Base-by-base conservation (phyloP, 495 filamentous ascomycete genomes). In the Sporormia fimetaria region DNA sequence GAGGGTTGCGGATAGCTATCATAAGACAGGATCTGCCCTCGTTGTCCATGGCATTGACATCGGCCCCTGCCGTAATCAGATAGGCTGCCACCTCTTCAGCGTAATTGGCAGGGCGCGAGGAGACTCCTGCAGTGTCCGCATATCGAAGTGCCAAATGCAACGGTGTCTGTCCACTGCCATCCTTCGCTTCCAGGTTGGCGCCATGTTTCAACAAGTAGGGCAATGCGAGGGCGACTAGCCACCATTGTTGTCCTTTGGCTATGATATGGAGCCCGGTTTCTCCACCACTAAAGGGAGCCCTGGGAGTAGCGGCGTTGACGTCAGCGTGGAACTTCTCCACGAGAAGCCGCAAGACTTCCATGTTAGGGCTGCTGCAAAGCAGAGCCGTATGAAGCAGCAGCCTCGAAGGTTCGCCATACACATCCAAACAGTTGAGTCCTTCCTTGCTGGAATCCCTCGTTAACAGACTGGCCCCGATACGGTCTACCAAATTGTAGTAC, bases 131-230 rank as follows among this genome's bases (percentile, higher is more conserved):
- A n/a, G n/a, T n/a, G n/a, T n/a, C n/a, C n/a, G n/a, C n/a, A n/a
- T n/a, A n/a, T n/a, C n/a, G n/a, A n/a, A 67, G 52, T 1, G 67
- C 66, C n/a, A 52, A 33, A 22, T 61, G 58, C 11, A 73, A 28
- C 1, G 67, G 61, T 17, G 67, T 70, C 17, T 57, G 36, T 1
- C 65, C 67, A 1, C 53, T 21, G 2, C 41, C 33, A 35, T 68
- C 55, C 3, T 54, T 54, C 8, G 55, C 29, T 3, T 64, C 56
- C n/a, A 59, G 47, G 33, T 68, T 54, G 6, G 65, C 63, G n/a
- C 61, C 61, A 1, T 57, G 50, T n/a, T 61, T 22, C 2, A 70
- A 8, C 0, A 70, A 51, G 30, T 68, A 72, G 6, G 52, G 56
- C 9, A 72, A 54, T 17, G 63, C 65, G 16, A 57, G 37, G n/a